These are phyloP conservation scores for Xylaria castorea DNA, from an alignment of 495 filamentous ascomycete species.

Conservation along the genomic window DNA sequence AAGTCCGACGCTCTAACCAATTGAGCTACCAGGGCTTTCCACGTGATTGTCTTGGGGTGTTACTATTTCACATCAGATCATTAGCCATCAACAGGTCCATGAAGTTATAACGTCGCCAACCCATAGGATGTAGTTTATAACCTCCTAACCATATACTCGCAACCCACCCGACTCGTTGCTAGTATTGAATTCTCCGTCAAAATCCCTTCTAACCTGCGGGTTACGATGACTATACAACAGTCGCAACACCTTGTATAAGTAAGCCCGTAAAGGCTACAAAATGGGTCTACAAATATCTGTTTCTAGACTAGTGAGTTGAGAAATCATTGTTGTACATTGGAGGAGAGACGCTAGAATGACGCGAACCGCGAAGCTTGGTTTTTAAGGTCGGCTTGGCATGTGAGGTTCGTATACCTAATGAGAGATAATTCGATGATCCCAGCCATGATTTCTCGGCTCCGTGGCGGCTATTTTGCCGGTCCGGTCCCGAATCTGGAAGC, in stretches of 20 bases:
- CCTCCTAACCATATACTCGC: too few species aligned
- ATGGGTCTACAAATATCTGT: too few species aligned
- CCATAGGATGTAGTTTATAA: too few species aligned
- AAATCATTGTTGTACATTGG: too few species aligned
- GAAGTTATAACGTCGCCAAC: background rate
- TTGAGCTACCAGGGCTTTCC: slow-evolving; percentile 26
- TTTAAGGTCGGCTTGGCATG: background rate
- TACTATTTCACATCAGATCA: background rate
- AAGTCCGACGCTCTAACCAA: slow-evolving; percentile 32
- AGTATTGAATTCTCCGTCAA: background rate
- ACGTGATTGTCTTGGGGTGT: background rate
- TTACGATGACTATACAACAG: background rate
- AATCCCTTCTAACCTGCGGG: background rate
- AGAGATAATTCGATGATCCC: background rate
- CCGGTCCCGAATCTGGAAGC: background rate
- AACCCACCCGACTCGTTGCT: too few species aligned
- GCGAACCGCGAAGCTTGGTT: background rate
- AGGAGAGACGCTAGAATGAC: background rate
- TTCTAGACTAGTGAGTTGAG: too few species aligned
- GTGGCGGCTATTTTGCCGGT: background rate
- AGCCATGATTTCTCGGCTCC: background rate
- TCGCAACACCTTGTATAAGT: background rate
- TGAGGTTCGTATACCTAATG: background rate
- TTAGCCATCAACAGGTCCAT: background rate
- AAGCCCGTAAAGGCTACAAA: too few species aligned